Percentiles rank a stretch among this genome's conserved stretches.
Evolutionary conservation across 441 rosid species (phyloP).

Genomic region (Omphalea diandra): DNA sequence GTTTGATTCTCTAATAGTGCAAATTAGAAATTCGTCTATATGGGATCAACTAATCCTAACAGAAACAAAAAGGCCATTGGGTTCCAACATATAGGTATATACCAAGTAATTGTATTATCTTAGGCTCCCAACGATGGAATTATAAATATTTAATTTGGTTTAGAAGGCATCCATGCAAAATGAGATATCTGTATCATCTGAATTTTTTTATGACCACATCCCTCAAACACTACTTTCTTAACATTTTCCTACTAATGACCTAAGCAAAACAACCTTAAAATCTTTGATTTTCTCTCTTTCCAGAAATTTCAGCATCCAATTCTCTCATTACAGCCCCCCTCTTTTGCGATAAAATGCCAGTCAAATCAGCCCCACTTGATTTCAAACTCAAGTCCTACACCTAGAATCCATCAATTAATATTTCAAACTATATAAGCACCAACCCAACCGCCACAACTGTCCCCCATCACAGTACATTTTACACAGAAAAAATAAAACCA

Average conservation of each 20-base stretch:
- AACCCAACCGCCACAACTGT: background rate
- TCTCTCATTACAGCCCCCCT: background rate
- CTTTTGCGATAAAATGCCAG: background rate
- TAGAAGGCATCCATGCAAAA: background rate
- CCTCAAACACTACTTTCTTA: background rate
- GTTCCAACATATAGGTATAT: too few relatives aligned
- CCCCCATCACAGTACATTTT: background rate
- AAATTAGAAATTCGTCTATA: background rate
- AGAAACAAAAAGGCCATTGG: too few relatives aligned
- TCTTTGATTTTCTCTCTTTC: background rate
- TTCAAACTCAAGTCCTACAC: background rate
- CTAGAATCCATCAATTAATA: background rate
- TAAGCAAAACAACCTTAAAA: background rate
- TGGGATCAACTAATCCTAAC: background rate
- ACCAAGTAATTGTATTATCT: background rate
- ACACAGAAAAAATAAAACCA: too few relatives aligned
- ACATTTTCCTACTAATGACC: background rate
- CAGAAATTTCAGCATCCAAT: background rate
- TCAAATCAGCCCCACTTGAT: background rate
- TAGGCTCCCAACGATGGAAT: background rate
- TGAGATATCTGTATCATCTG: background rate
- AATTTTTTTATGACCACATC: background rate
- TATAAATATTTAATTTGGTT: background rate
- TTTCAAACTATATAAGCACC: background rate
- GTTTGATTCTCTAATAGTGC: background rate